Conservation (phyloP, 805 yeast genomes). For the Wickerhamomyces bisporus region DNA sequence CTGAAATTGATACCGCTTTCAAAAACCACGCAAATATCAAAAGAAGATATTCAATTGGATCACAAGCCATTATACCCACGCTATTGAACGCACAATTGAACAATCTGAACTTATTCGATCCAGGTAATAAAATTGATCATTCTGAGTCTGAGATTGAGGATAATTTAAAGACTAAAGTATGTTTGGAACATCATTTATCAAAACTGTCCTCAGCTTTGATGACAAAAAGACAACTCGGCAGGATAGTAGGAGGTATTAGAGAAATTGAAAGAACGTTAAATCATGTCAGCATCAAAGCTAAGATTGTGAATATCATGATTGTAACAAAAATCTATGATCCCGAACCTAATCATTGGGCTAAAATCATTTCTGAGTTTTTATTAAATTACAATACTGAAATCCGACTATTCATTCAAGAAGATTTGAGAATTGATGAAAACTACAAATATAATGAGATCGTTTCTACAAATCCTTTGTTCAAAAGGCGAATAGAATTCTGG, state of each 20-base stretch:
- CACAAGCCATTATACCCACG: slow-evolving; percentile 21
- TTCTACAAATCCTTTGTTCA: slow-evolving; percentile 3
- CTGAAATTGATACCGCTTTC: slow-evolving; percentile 7
- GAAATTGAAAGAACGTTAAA: slow-evolving; percentile 26
- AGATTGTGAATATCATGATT: slow-evolving; percentile 22
- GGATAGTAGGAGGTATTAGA: slow-evolving; percentile 25
- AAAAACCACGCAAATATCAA: not conserved
- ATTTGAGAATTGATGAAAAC: slow-evolving; percentile 4
- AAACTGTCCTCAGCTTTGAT: slow-evolving; percentile 18
- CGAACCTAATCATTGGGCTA: slow-evolving; percentile 26
- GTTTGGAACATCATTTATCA: slow-evolving; percentile 13
- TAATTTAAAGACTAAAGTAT: slow-evolving; percentile 1
- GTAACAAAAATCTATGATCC: slow-evolving; percentile 27
- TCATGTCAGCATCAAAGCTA: slow-evolving; percentile 24
- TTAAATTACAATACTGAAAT: slow-evolving; percentile 15
- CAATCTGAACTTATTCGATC: slow-evolving; percentile 20
- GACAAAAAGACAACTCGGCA: slow-evolving; percentile 23
- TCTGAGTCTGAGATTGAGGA: slow-evolving; percentile 5
- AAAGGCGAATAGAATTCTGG: slow-evolving; percentile 20
- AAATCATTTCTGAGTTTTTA: slow-evolving; percentile 16
- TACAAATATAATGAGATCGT: slow-evolving; percentile 11
- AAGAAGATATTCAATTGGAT: slow-evolving; percentile 18
- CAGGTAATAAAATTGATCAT: slow-evolving; percentile 2
- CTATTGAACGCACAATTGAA: slow-evolving; percentile 24
- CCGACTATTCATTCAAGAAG: slow-evolving; percentile 18